Evolutionary conservation across 495 filamentous ascomycete genomes (phyloP).

Genomic region (Hyaloscypha hepaticicola): DNA sequence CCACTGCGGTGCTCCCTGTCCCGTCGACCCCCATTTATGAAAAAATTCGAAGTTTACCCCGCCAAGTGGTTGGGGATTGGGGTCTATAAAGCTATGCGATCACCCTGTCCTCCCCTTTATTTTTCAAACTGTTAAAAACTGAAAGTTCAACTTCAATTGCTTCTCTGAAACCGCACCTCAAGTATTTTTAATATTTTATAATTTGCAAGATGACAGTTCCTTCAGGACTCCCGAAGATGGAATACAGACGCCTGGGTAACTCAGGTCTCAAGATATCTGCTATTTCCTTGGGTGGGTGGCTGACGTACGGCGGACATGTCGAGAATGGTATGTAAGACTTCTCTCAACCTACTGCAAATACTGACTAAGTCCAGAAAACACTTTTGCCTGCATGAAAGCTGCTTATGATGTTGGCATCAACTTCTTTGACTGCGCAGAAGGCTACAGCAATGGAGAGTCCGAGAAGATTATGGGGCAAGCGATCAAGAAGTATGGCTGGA

Average conservation of each 20-base stretch:
- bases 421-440: conserved; percentile 67
- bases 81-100: neutral
- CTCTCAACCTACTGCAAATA: neutral
- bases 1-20: neutral
- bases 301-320: conserved; percentile 77
- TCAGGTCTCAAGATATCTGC: conserved; percentile 75
- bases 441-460: conserved; percentile 64
- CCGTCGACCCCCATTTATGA: neutral
- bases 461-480: conserved; percentile 75
- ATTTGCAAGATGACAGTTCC: conserved; percentile 39
- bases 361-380: conserved; percentile 47
- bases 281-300: conserved; percentile 72
- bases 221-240: conserved; percentile 59
- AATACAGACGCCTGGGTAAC: conserved; percentile 71
- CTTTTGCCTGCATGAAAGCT: conserved; percentile 68
- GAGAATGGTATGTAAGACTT: conserved; percentile 52
- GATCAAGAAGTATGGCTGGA: conserved; percentile 67
- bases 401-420: conserved; percentile 77
- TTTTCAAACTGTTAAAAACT: no score
- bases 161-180: neutral
- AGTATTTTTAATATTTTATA: neutral
- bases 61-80: neutral
- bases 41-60: conserved; percentile 1
- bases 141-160: neutral
- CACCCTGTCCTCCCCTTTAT: neutral